phyloP scores from a whole-genome alignment of 352 stramenopile species.

The Phytophthora capsici region DNA sequence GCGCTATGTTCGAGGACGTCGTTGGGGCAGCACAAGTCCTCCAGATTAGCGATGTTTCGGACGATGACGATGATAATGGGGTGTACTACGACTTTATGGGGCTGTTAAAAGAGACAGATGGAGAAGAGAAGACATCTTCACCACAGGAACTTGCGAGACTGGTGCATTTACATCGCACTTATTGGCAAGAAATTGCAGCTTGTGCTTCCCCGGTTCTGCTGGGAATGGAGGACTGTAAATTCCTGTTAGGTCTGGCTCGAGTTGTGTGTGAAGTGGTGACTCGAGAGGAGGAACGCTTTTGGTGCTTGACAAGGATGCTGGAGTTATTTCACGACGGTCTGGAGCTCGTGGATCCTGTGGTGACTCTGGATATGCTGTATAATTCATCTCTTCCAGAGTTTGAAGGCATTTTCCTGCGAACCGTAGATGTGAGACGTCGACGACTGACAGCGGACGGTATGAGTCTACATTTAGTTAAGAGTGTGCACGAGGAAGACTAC shows the following conservation, averaged over 20 bases:
- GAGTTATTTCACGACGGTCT: constrained; percentile 64
- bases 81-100: constrained; percentile 34
- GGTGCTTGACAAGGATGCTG: constrained; percentile 69
- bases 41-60: constrained; percentile 31
- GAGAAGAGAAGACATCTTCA: constrained; percentile 4
- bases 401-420: constrained; percentile 72
- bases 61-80: constrained; percentile 14
- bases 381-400: constrained; percentile 55
- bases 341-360: constrained; percentile 47
- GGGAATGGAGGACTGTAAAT: constrained; percentile 51
- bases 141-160: constrained; percentile 30
- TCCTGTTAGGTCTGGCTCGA: constrained; percentile 41
- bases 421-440: constrained; percentile 54
- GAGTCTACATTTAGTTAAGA: constrained; percentile 34
- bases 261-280: constrained; percentile 51
- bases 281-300: constrained; percentile 65
- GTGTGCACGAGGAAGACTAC: constrained; percentile 29
- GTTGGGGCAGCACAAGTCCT: constrained; percentile 58
- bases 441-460: constrained; percentile 33
- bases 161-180: constrained; percentile 51
- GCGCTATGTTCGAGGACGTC: constrained; percentile 73
- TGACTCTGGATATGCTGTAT: constrained; percentile 46
- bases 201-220: constrained; percentile 27
- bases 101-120: constrained; percentile 20
- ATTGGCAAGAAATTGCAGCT: constrained; percentile 48